Base-by-base conservation (phyloP, 768 basidiomycete species). In the Phaeolepiota aurea region DNA sequence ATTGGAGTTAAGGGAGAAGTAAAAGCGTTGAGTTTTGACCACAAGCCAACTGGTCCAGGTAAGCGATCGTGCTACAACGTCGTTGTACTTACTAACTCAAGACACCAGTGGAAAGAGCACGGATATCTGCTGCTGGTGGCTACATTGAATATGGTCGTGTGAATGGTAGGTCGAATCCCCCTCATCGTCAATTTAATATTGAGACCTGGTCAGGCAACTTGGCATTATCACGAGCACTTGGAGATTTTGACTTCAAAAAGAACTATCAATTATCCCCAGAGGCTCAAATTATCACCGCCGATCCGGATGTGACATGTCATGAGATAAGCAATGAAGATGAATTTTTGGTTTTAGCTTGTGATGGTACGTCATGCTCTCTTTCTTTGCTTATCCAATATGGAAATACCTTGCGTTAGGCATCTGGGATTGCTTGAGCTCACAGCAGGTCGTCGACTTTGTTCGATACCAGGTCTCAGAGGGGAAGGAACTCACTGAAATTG, bases 211-310 rank as follows among this genome's bases (percentile, higher is more conserved):
- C 52, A 96, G 93, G 94, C 47, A 98, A 98, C 57, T 79, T 99
- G 42, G 94, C 96, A 0, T 65, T 98, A 28, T 93, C 93, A 12
- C 76, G 96, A 51, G 96, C 96, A 3, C 66, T 99, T 19, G 96
- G 96, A 41, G 96, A 99, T 59, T 98, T 99, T 58, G 91, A 96
- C 48, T 99, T 96, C 74, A 99, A 99, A 72, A 92, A 94, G 66
- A 94, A 93, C 56, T 76, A 77, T 37, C 62, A 74, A 13, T 61
- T 97, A 7, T 61, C 74, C 31, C 82, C 93, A 13, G 94, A 98
- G 63, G 76, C 78, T 37, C 96, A 99, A 62, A 82, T 93, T 44
- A 96, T 99, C 50, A 98, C 96, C 1, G 77, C 89, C 28, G 78
- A 99, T 58, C 96, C 96, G 15, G 96, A 99, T 43, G 68, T 99